A percentile compares a stretch with the other conserved stretches of the same genome.
phyloP scores from a whole-genome alignment of 2,329 filamentous ascomycete genomes.

The Lachnellula cervina region DNA sequence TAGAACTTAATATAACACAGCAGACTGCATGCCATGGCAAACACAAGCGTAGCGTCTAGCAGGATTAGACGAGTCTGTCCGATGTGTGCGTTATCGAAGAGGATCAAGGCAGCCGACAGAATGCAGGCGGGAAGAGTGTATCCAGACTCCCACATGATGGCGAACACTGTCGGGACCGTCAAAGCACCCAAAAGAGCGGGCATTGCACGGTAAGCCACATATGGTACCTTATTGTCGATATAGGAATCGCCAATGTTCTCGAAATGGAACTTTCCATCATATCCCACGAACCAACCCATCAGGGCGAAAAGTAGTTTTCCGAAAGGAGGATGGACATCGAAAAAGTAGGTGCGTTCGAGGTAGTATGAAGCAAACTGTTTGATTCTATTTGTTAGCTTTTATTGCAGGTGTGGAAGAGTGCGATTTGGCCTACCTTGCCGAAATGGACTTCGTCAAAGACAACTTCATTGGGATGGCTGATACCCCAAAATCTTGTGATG shows the following conservation, averaged over 20 bases:
- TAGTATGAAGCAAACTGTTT: constrained; percentile 72
- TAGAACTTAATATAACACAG: constrained; percentile 97
- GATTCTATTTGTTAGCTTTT: constrained; percentile 10
- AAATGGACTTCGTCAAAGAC: constrained; percentile 99
- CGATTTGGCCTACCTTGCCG: constrained; percentile 70
- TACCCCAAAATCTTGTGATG: constrained; percentile 90
- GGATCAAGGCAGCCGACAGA: constrained; percentile 76
- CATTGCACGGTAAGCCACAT: constrained; percentile 91
- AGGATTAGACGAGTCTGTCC: constrained; percentile 94
- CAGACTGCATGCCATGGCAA: constrained; percentile 93
- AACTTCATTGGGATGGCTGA: constrained; percentile 91
- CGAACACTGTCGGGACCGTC: constrained; percentile 87
- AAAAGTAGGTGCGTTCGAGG: constrained; percentile 96
- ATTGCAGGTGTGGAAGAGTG: not conserved
- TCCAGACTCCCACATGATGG: constrained; percentile 99
- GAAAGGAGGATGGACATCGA: constrained; percentile 97
- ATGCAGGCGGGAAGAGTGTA: constrained; percentile 93
- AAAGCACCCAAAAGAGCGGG: constrained; percentile 87
- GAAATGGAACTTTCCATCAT: constrained; percentile 95
- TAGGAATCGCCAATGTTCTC: constrained; percentile 99
- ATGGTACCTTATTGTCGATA: constrained; percentile 93
- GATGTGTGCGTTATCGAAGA: constrained; percentile 97
- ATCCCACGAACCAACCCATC: constrained; percentile 95
- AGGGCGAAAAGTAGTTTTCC: constrained; percentile 97
- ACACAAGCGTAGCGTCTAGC: constrained; percentile 86